Evolutionary conservation across 2,329 filamentous ascomycete species (phyloP).

Genomic region (Penicillium aurantiogriseum): DNA sequence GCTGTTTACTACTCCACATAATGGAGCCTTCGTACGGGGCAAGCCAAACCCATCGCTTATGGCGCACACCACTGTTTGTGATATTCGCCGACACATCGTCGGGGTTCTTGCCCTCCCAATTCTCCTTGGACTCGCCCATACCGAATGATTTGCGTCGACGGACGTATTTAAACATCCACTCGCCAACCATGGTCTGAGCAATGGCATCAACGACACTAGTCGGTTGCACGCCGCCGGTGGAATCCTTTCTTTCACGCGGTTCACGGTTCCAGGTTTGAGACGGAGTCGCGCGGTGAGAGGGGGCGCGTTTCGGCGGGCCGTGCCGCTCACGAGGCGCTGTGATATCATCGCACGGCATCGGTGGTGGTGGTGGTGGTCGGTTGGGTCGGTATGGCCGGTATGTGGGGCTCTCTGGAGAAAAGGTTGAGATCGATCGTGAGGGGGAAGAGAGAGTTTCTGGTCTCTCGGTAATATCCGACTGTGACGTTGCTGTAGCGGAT

Average conservation of each 20-base stretch:
- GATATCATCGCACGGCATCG: constrained; percentile 70
- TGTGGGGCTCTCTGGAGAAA: constrained; percentile 64
- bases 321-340: constrained; percentile 49
- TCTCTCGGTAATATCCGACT: constrained; percentile 48
- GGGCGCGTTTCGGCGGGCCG: constrained; percentile 20
- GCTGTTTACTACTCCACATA: constrained; percentile 98
- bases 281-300: constrained; percentile 24
- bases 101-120: constrained; percentile 56
- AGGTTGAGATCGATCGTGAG: constrained; percentile 64
- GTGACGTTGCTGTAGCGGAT: constrained; percentile 72
- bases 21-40: constrained; percentile 94
- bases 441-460: constrained; percentile 49
- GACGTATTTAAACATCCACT: constrained; percentile 57
- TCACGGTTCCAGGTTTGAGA: constrained; percentile 34
- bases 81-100: constrained; percentile 71
- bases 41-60: constrained; percentile 98
- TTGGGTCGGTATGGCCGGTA: constrained; percentile 29
- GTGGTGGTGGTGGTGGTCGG: constrained; percentile 51
- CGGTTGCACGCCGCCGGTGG: constrained; percentile 61
- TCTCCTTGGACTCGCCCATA: constrained; percentile 52
- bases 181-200: constrained; percentile 96
- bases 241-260: constrained; percentile 41
- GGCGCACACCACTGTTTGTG: constrained; percentile 64
- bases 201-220: constrained; percentile 92
- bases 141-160: constrained; percentile 79